Evolutionary conservation across 495 filamentous ascomycete genomes (phyloP).

Genomic region (Geoglossum glabrum): DNA sequence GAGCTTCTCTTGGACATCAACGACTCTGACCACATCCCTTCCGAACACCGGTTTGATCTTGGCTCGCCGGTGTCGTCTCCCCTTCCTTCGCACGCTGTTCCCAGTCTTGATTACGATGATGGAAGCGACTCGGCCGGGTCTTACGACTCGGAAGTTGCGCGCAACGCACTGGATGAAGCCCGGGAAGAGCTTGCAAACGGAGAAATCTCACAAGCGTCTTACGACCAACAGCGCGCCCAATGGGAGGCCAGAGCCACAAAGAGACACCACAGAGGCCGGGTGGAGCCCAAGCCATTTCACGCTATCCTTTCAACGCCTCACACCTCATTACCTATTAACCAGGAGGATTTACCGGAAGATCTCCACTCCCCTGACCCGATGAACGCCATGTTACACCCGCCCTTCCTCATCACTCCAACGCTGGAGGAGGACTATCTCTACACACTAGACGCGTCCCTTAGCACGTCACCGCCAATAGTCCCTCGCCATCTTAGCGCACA

Average conservation of each 20-base stretch:
- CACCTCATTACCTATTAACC: not conserved
- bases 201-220: slow-evolving; percentile 20
- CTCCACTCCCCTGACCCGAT: slow-evolving; percentile 7
- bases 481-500: not conserved
- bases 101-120: not conserved
- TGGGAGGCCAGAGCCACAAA: slow-evolving; percentile 15
- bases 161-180: slow-evolving; percentile 25
- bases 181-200: slow-evolving; percentile 23
- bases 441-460: slow-evolving; percentile 46
- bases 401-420: slow-evolving; percentile 44
- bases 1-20: slow-evolving; percentile 81
- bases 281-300: slow-evolving; percentile 6
- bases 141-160: slow-evolving; percentile 19
- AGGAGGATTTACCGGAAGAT: slow-evolving; percentile 12
- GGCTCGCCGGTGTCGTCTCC: slow-evolving; percentile 19
- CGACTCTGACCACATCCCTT: slow-evolving; percentile 50
- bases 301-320: not conserved
- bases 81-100: slow-evolving; percentile 17
- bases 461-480: slow-evolving; percentile 17
- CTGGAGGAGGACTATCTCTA: slow-evolving; percentile 65
- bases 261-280: not conserved
- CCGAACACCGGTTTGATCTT: slow-evolving; percentile 46
- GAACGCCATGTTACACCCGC: not conserved
- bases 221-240: slow-evolving; percentile 14
- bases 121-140: slow-evolving; percentile 18